These are phyloP conservation scores for Aspergillus tamarii DNA, from an alignment of 2,329 filamentous ascomycete species.

Conservation along the genomic window DNA sequence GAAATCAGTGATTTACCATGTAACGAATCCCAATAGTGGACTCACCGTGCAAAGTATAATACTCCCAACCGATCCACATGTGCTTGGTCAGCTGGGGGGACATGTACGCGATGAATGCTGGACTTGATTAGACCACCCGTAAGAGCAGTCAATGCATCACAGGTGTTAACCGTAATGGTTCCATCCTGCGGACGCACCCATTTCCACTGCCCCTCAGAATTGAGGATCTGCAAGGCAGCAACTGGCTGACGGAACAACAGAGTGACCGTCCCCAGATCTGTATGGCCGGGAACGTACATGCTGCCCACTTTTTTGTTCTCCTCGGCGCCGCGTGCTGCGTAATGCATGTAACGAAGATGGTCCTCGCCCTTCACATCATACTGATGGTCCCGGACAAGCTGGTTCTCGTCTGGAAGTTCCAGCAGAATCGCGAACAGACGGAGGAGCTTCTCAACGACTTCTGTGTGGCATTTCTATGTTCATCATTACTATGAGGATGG, in stretches of 20 bases:
- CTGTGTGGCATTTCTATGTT: constrained; percentile 34
- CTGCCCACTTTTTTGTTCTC: constrained; percentile 50
- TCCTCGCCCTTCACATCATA: constrained; percentile 64
- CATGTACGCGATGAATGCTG: constrained; percentile 54
- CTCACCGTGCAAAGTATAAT: constrained; percentile 51
- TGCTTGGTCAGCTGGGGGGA: constrained; percentile 53
- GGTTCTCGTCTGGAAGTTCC: constrained; percentile 62
- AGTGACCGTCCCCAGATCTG: constrained; percentile 60
- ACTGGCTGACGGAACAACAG: constrained; percentile 63
- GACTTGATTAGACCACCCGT: constrained; percentile 56
- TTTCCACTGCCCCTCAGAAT: constrained; percentile 54
- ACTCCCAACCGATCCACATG: constrained; percentile 49
- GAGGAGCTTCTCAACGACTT: constrained; percentile 50
- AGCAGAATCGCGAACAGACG: constrained; percentile 64
- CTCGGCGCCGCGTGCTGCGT: constrained; percentile 54
- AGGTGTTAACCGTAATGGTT: constrained; percentile 57
- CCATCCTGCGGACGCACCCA: constrained; percentile 55
- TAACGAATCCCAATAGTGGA: not conserved
- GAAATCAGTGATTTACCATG: not conserved
- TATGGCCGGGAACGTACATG: constrained; percentile 56
- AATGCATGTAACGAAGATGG: constrained; percentile 67
- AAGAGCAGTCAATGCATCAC: constrained; percentile 53
- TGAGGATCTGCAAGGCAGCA: constrained; percentile 60
- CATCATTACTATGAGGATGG: not conserved
- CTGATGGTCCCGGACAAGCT: constrained; percentile 58